These are phyloP conservation scores for Gomphus bonarii DNA, from an alignment of 1,284 basidiomycete genomes.

Conservation along the genomic window DNA sequence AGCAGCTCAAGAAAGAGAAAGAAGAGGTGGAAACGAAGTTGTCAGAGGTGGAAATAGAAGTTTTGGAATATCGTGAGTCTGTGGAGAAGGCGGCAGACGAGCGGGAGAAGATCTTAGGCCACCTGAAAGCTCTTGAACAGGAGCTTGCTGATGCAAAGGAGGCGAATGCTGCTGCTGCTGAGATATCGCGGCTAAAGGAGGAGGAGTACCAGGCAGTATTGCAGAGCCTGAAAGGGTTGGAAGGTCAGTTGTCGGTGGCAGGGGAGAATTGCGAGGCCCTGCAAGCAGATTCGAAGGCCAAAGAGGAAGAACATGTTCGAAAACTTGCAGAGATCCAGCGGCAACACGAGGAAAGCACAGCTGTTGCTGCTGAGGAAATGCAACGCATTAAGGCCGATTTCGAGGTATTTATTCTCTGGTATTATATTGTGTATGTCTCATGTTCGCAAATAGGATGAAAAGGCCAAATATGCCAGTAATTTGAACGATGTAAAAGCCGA, in stretches of 20 bases:
- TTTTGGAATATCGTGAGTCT: conserved; percentile 65
- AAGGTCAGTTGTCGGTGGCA: conserved; percentile 34
- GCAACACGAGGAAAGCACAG: conserved; percentile 39
- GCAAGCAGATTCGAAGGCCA: conserved; percentile 32
- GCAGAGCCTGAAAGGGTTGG: conserved; percentile 35
- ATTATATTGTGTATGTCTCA: conserved; percentile 6
- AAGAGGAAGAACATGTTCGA: conserved; percentile 29
- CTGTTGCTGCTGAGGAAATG: conserved; percentile 32
- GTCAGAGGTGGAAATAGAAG: conserved; percentile 68
- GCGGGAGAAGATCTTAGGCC: conserved; percentile 34
- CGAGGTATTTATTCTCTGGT: conserved; percentile 33
- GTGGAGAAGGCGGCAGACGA: conserved; percentile 58
- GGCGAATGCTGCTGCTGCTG: conserved; percentile 38
- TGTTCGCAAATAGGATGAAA: conserved; percentile 41
- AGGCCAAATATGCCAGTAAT: conserved; percentile 54
- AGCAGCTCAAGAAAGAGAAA: conserved; percentile 49
- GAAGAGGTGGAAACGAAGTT: conserved; percentile 68
- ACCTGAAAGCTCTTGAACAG: conserved; percentile 41
- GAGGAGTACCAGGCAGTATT: conserved; percentile 32
- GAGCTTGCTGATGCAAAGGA: conserved; percentile 37
- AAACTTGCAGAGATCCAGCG: conserved; percentile 30
- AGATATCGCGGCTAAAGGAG: conserved; percentile 43
- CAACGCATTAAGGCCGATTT: conserved; percentile 47
- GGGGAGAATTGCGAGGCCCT: conserved; percentile 36
- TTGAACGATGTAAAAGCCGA: conserved; percentile 58